Evolutionary conservation across 352 stramenopile species (phyloP), one percentile per base, ranked within the genome.

Genomic region (Pythium rhizo-oryzae): DNA sequence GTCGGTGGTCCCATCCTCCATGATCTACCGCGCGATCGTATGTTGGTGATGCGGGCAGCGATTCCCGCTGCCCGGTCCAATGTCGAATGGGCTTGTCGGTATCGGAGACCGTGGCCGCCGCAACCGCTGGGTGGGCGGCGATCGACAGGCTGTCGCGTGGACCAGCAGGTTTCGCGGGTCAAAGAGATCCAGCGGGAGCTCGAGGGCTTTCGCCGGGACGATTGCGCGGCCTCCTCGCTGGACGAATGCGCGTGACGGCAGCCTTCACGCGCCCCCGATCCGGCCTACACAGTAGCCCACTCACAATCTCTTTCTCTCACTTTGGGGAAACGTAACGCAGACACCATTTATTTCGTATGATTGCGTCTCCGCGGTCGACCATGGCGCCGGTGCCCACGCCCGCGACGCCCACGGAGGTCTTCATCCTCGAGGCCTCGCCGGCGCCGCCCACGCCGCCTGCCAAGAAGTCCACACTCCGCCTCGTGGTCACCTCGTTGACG

Each of bases 401-500:
- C 16, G 30, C 16, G 24, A 44, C 51, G 4, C 51, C 51, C 23
- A 58, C 51, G 6, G 51, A 63, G 46, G 57, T 54, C 4, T 63
- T 33, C 44, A 63, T 54, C 23, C 57, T 63, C 57, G 41, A 63
- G 39, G 24, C 24, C 12, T 46, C 41, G 8, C 21, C 11, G 4
- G 23, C 28, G 8, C 16, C 44, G 8, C 16, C 44, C 28, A n/a
- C 7, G 16, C 8, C 7, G 41, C 47, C 53, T 35, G 60, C 15
- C 23, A 76, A 74, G 28, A 82, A 84, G 59, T 78, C 81, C 7
- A 49, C 68, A 16, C 0, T n/a, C 0, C 72, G 71, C 52, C 72
- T 75, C 24, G 51, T 82, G 4, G 23, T 85, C 16, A 85, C 77
- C 54, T 86, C 79, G 47, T 62, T 90, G 39, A 85, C 79, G 5